A percentile compares a stretch with the other conserved stretches of the same genome.
Conservation (phyloP, 768 basidiomycete species). For the Naganishia vishniacii region DNA sequence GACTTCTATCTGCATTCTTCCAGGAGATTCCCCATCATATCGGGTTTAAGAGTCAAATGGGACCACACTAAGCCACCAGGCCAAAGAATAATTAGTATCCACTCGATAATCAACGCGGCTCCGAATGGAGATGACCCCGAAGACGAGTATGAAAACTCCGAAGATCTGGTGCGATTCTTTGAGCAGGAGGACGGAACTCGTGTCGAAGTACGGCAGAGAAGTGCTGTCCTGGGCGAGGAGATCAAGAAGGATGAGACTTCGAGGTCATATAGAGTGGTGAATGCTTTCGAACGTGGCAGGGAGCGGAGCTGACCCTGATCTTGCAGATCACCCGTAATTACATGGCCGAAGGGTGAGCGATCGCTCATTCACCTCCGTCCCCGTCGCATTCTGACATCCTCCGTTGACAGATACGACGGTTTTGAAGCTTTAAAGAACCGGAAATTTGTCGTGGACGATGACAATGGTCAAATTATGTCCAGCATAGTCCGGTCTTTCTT, state of each 20-base stretch:
- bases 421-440: constrained; percentile 64
- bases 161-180: constrained; percentile 39
- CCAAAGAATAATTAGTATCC: constrained; percentile 65
- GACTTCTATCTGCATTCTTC: not conserved
- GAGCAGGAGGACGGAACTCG: constrained; percentile 44
- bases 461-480: constrained; percentile 72
- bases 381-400: no score
- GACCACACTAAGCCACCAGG: constrained; percentile 70
- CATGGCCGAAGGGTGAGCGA: constrained; percentile 52
- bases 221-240: constrained; percentile 49
- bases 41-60: constrained; percentile 79
- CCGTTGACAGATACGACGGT: constrained; percentile 67
- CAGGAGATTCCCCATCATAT: constrained; percentile 82
- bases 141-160: constrained; percentile 41
- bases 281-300: not conserved
- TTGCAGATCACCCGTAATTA: constrained; percentile 64
- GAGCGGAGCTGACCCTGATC: not conserved
- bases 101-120: constrained; percentile 45
- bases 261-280: constrained; percentile 60
- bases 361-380: constrained; percentile 54
- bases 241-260: constrained; percentile 57
- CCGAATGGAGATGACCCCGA: constrained; percentile 49
- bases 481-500: constrained; percentile 75
- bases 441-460: constrained; percentile 71
- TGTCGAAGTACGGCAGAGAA: constrained; percentile 41